Evolutionary conservation across 306 rosid genomes (phyloP).

Genomic region (Acmispon strigosus): DNA sequence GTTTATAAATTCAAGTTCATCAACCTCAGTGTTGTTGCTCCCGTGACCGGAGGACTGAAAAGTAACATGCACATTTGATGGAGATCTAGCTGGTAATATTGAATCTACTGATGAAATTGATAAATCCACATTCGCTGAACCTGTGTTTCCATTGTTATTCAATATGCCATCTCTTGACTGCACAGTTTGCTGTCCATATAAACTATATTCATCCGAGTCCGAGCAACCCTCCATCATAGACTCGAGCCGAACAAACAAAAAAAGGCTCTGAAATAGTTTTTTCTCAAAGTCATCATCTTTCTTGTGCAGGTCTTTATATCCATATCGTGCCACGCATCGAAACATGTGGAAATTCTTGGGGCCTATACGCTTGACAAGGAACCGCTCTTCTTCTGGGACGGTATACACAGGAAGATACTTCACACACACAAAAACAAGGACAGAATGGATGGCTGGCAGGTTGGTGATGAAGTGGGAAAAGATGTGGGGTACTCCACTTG

Average conservation of each 20-base stretch:
- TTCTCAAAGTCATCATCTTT: conserved; percentile 85
- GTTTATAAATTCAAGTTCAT: conserved; percentile 66
- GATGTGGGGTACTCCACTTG: conserved; percentile 91
- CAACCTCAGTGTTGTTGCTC: conserved; percentile 55
- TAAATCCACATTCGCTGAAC: conserved; percentile 29
- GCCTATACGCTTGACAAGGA: conserved; percentile 85
- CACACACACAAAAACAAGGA: conserved; percentile 83
- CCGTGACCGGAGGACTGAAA: conserved; percentile 29
- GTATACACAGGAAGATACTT: conserved; percentile 91
- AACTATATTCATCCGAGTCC: conserved; percentile 70
- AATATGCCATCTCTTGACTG: conserved; percentile 30
- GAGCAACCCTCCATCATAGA: conserved; percentile 92
- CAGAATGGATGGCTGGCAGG: conserved; percentile 91
- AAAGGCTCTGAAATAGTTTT: conserved; percentile 70
- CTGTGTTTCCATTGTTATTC: conserved; percentile 33
- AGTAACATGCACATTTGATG: conserved; percentile 28
- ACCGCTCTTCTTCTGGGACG: conserved; percentile 85
- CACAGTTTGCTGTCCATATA: conserved; percentile 38
- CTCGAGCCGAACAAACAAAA: conserved; percentile 62
- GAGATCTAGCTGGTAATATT: conserved; percentile 48
- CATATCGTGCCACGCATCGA: conserved; percentile 86
- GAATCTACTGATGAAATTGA: conserved; percentile 59
- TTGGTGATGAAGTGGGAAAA: conserved; percentile 97
- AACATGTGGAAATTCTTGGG: conserved; percentile 83
- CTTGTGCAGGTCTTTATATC: conserved; percentile 82